Conservation (phyloP, 1,284 basidiomycete genomes). For the Tremellales sp. region DNA sequence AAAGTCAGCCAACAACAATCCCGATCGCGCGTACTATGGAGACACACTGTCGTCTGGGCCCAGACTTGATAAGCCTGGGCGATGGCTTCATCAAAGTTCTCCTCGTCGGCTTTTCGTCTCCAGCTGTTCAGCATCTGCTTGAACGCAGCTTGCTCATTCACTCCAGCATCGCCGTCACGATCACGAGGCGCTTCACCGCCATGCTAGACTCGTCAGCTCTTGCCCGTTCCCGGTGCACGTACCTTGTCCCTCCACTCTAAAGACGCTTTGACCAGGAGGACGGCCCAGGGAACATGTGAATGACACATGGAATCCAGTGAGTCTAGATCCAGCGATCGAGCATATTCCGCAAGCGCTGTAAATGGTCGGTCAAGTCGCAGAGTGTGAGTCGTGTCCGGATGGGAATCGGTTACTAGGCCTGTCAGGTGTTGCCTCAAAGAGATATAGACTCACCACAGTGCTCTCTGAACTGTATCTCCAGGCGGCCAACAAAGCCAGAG, state of each 20-base stretch:
- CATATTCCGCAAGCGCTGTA: constrained; percentile 69
- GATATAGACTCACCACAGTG: constrained; percentile 62
- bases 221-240: constrained; percentile 5
- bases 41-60: constrained; percentile 57
- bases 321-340: constrained; percentile 65
- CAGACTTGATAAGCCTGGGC: constrained; percentile 73
- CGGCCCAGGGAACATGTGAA: constrained; percentile 77
- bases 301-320: constrained; percentile 79
- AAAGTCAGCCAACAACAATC: background rate
- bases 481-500: constrained; percentile 82
- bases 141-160: constrained; percentile 72
- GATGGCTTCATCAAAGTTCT: constrained; percentile 93
- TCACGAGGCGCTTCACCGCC: constrained; percentile 21
- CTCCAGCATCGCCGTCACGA: constrained; percentile 8
- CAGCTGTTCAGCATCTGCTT: constrained; percentile 53
- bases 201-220: constrained; percentile 19
- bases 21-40: too few species aligned
- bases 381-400: constrained; percentile 78
- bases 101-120: constrained; percentile 70
- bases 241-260: constrained; percentile 67
- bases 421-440: constrained; percentile 12
- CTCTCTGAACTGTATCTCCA: constrained; percentile 80
- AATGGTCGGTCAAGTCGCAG: constrained; percentile 87
- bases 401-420: constrained; percentile 77
- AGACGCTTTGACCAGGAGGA: constrained; percentile 77